Conservation (phyloP, 345 rosid genomes). For the Eutrema heterophyllum region DNA sequence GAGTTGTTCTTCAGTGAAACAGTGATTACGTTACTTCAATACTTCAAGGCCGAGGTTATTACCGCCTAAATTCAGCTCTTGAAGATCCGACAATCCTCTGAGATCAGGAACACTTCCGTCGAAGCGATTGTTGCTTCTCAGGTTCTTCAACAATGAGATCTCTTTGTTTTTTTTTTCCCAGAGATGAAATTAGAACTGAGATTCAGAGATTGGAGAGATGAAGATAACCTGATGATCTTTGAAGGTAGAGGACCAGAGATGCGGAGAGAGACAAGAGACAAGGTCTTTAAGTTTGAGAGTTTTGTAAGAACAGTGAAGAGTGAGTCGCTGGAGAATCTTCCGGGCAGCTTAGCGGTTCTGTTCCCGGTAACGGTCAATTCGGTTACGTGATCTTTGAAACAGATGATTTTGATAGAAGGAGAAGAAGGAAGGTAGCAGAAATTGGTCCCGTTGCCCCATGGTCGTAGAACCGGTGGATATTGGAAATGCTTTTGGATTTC, state of each 20-base stretch:
- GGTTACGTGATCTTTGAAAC: conserved; percentile 46
- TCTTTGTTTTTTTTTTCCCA: conserved; percentile 50
- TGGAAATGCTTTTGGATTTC: conserved; percentile 66
- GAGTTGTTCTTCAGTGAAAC: conserved; percentile 54
- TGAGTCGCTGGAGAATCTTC: conserved; percentile 54
- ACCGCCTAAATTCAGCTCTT: conserved; percentile 52
- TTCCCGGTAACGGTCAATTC: conserved; percentile 64
- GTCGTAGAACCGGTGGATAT: conserved; percentile 54
- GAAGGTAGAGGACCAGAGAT: conserved; percentile 75
- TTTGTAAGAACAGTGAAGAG: conserved; percentile 64
- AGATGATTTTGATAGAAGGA: conserved; percentile 50
- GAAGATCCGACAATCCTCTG: conserved; percentile 32
- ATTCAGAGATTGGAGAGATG: conserved; percentile 53
- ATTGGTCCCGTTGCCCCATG: conserved; percentile 71
- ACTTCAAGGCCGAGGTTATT: conserved; percentile 56
- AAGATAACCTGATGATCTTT: conserved; percentile 48
- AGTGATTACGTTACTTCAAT: conserved; percentile 35
- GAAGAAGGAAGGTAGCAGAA: conserved; percentile 70
- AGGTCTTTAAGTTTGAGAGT: conserved; percentile 50
- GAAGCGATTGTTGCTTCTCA: conserved; percentile 55
- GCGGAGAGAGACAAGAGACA: conserved; percentile 69
- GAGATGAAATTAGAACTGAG: conserved; percentile 65
- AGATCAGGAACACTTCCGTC: conserved; percentile 72
- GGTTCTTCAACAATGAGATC: conserved; percentile 41
- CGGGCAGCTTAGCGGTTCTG: conserved; percentile 45